Percentiles rank a stretch among this genome's conserved stretches.
These are phyloP conservation scores for Pythium apleroticum DNA, from an alignment of 352 stramenopile genomes.

Conservation along the genomic window DNA sequence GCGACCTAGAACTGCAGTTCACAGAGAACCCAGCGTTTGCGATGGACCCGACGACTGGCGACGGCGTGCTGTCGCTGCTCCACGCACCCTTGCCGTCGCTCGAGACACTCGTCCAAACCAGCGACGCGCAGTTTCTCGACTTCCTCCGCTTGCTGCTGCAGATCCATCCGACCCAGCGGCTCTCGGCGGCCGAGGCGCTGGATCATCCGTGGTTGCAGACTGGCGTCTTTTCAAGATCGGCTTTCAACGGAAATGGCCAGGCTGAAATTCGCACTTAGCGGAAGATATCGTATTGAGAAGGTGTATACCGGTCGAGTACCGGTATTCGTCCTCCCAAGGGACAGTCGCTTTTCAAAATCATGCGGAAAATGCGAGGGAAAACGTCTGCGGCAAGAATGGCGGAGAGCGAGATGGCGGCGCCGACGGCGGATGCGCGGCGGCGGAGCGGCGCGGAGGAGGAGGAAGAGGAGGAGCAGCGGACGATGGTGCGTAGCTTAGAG, in stretches of 20 bases:
- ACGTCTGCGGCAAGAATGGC: background rate
- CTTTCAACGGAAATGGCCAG: background rate
- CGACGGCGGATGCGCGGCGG: background rate
- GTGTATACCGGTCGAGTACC: background rate
- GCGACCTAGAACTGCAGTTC: constrained; percentile 58
- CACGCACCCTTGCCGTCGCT: constrained; percentile 37
- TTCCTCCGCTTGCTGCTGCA: constrained; percentile 69
- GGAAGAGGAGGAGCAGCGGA: background rate
- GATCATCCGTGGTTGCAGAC: constrained; percentile 64
- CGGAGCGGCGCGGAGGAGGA: background rate
- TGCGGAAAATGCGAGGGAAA: constrained; percentile 3
- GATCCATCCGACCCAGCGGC: constrained; percentile 56
- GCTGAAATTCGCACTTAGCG: constrained; percentile 28
- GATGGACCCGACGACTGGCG: constrained; percentile 41
- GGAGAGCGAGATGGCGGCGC: constrained; percentile 2
- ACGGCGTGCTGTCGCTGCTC: constrained; percentile 43
- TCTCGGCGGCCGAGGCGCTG: constrained; percentile 57
- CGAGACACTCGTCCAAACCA: constrained; percentile 53
- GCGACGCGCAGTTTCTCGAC: constrained; percentile 58
- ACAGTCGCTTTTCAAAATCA: constrained; percentile 1
- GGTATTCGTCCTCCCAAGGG: constrained; percentile 8
- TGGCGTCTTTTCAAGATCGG: constrained; percentile 52
- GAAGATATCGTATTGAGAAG: background rate
- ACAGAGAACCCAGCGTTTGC: constrained; percentile 56
- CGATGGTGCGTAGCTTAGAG: background rate